Percentiles rank a stretch among this genome's conserved stretches.
These are phyloP conservation scores for Verticillium nubilum DNA, from an alignment of 2,329 filamentous ascomycete genomes.

Conservation along the genomic window DNA sequence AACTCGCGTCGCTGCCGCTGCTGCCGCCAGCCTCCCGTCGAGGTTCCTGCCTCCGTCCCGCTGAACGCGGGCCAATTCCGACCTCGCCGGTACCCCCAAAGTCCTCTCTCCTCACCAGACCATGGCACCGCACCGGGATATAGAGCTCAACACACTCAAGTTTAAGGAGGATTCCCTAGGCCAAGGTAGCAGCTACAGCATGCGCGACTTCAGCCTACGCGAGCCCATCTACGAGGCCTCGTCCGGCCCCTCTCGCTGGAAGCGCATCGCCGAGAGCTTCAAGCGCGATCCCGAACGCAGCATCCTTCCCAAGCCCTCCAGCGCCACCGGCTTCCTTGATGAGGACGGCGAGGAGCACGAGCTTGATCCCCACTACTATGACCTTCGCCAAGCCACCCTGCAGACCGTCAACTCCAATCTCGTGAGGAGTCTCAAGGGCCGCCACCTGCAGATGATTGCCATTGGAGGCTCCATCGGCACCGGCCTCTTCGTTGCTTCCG, in stretches of 20 bases:
- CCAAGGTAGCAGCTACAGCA: constrained; percentile 44
- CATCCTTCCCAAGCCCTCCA: constrained; percentile 36
- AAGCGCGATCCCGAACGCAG: constrained; percentile 50
- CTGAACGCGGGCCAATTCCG: neutral
- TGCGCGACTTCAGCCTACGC: constrained; percentile 43
- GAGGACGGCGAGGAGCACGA: constrained; percentile 19
- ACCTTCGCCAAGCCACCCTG: constrained; percentile 54
- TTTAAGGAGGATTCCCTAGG: constrained; percentile 52
- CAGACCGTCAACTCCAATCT: constrained; percentile 74
- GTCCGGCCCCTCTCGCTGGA: constrained; percentile 25
- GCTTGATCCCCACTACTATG: constrained; percentile 44
- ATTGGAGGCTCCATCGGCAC: constrained; percentile 91
- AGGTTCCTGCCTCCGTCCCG: constrained; percentile 1
- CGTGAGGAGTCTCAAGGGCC: constrained; percentile 70
- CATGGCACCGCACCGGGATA: constrained; percentile 35
- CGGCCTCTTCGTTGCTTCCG: constrained; percentile 82
- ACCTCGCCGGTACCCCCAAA: neutral
- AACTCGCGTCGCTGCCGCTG: neutral
- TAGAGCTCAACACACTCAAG: constrained; percentile 54
- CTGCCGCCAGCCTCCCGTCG: neutral
- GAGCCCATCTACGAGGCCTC: constrained; percentile 39
- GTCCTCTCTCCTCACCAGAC: neutral
- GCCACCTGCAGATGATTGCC: constrained; percentile 96
- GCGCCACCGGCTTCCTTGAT: constrained; percentile 26
- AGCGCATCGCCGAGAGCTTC: constrained; percentile 55